Evolutionary conservation across 1,284 basidiomycete species (phyloP), one percentile per base, ranked within the genome.

Genomic region (Coniferiporia weirii): DNA sequence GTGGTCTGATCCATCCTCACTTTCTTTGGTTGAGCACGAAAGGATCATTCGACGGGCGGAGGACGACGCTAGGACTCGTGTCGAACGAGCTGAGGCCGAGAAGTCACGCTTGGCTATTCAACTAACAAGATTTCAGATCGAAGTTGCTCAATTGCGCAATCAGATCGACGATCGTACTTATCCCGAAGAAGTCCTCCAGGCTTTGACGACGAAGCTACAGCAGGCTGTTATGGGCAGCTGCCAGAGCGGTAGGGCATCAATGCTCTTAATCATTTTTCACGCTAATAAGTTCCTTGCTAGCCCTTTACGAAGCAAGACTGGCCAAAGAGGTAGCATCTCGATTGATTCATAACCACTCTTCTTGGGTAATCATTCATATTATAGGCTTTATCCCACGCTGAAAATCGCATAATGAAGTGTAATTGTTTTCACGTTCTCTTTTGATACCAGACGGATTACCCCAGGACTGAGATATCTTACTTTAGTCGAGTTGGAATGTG

Each of bases 111-210:
- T 61, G 3, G 48, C 53, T 1, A 13, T 61, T 13, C 56, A 61
- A 38, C 51, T 61, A 2, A 48, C 49, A n/a, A 34, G 48, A 12
- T n/a, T 57, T 13, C 60, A 54, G 34, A 57, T 61, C 15, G 44
- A 58, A 40, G 27, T 54, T 9, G 60, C 60, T 15, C 60, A 61
- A 35, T 17, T 57, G 38, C 56, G 47, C 22, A 61, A 58, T 38
- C 60, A 61, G 34, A n/a, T 54, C 12, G 57, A 51, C 17, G 56
- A 50, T 15, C 38, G 45, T 6, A 50, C 43, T 44, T 61, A 58
- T 50, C 56, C 56, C 4, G 60, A 61, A 44, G 60, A 61, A 8
- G 20, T 58, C 0, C 45, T 61, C n/a, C 49, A 61, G 35, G 52
- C 43, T 7, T 44, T 61, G 43, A 51, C 56, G 13, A 36, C 55